Evolutionary conservation across 2,329 filamentous ascomycete genomes (phyloP).

Genomic region (Xenosphaeropsis pyriputrescens): DNA sequence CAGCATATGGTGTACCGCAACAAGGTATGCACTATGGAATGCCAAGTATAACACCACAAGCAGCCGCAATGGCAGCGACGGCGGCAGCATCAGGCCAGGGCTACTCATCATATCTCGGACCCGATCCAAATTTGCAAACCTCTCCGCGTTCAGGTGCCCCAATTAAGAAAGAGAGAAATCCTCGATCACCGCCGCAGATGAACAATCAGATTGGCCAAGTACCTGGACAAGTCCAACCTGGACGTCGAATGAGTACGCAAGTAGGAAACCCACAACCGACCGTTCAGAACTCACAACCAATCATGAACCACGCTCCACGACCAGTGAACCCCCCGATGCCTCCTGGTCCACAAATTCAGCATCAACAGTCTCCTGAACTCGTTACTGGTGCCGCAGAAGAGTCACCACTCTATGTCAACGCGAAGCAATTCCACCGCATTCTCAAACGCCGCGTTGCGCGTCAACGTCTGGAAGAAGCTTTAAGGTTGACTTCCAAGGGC

Average conservation of each 20-base stretch:
- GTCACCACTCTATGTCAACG: conserved; percentile 92
- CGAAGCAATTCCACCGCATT: conserved; percentile 96
- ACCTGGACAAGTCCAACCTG: conserved; percentile 34
- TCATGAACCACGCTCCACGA: conserved; percentile 54
- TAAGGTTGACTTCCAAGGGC: conserved; percentile 86
- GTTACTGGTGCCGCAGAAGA: conserved; percentile 63
- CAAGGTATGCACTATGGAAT: conserved; percentile 72
- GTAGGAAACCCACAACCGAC: conserved; percentile 47
- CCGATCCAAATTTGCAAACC: conserved; percentile 55
- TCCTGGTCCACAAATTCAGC: conserved; percentile 48
- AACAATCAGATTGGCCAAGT: conserved; percentile 37
- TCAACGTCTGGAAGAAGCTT: conserved; percentile 83
- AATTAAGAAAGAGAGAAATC: conserved; percentile 60
- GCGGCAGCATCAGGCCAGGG: conserved; percentile 74
- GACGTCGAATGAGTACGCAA: conserved; percentile 58
- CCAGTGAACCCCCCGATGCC: conserved; percentile 43
- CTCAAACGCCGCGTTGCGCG: conserved; percentile 85
- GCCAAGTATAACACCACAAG: conserved; percentile 55
- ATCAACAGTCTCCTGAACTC: conserved; percentile 67
- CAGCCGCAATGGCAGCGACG: conserved; percentile 82
- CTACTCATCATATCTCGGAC: conserved; percentile 49
- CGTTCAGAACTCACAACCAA: conserved; percentile 57
- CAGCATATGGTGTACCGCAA: conserved; percentile 60
- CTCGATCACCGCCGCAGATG: conserved; percentile 55
- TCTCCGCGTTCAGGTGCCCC: conserved; percentile 63